These are phyloP conservation scores for Talaromyces atroroseus DNA, from an alignment of 2,329 filamentous ascomycete genomes.

Conservation along the genomic window DNA sequence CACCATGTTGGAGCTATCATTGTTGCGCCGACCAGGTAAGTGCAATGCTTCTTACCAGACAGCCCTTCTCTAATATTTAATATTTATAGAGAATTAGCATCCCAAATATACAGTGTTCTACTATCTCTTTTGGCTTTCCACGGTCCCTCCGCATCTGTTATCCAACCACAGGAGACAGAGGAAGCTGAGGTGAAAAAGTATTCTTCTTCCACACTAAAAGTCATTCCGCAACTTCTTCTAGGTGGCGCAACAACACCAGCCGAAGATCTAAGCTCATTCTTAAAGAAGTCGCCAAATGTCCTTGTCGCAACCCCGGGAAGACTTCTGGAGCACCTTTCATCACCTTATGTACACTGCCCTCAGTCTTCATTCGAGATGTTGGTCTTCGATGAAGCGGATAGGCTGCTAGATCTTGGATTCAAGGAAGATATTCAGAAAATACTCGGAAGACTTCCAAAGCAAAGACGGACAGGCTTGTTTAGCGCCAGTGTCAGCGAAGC, in stretches of 20 bases:
- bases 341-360: conserved; percentile 79
- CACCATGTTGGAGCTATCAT: conserved; percentile 88
- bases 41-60: conserved; percentile 3
- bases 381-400: conserved; percentile 90
- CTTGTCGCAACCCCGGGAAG: conserved; percentile 87
- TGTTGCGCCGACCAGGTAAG: conserved; percentile 70
- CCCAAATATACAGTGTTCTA: conserved; percentile 81
- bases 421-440: conserved; percentile 86
- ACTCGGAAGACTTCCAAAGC: conserved; percentile 77
- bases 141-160: conserved; percentile 58
- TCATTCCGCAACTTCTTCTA: conserved; percentile 82
- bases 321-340: conserved; percentile 78
- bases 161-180: conserved; percentile 40
- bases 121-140: conserved; percentile 76
- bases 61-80: background rate
- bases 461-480: conserved; percentile 87
- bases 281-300: conserved; percentile 79
- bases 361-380: conserved; percentile 87
- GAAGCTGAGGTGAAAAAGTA: conserved; percentile 29
- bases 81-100: conserved; percentile 67
- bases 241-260: conserved; percentile 76
- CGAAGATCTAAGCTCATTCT: conserved; percentile 79
- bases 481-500: conserved; percentile 95
- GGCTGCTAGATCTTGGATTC: conserved; percentile 88
- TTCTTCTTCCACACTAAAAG: conserved; percentile 47